Percentiles rank a stretch among this genome's conserved stretches.
These are phyloP conservation scores for Eucalyptus curtisii DNA, from an alignment of 345 rosid genomes.

Conservation along the genomic window DNA sequence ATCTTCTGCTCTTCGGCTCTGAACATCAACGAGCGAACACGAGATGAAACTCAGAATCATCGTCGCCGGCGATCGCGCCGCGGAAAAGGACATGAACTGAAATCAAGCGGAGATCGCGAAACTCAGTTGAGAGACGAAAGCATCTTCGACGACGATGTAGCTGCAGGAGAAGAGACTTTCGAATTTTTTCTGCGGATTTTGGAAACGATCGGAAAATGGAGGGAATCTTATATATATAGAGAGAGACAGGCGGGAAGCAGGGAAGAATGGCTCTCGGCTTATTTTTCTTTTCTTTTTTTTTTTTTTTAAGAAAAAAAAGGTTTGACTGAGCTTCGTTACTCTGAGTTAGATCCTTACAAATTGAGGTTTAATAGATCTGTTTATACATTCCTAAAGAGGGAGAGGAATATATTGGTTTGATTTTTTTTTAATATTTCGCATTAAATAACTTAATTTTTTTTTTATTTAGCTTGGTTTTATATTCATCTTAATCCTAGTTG, in stretches of 20 bases:
- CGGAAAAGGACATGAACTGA: too few species aligned
- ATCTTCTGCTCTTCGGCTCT: neutral
- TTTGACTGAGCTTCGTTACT: too few species aligned
- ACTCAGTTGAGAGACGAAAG: too few species aligned
- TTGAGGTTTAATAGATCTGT: neutral
- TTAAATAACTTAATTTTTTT: too few species aligned
- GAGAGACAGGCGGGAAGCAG: neutral
- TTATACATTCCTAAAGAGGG: neutral
- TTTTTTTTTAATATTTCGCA: accelerated
- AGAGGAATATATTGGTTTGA: neutral
- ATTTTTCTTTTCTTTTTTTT: neutral
- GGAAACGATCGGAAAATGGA: too few species aligned
- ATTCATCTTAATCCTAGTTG: accelerated
- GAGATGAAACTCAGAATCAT: neutral
- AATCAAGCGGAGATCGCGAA: too few species aligned
- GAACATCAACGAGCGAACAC: neutral
- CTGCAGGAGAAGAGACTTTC: too few species aligned
- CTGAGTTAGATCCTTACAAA: accelerated
- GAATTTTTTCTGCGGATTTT: too few species aligned
- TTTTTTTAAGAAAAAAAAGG: too few species aligned
- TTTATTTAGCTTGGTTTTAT: accelerated
- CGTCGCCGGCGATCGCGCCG: accelerated
- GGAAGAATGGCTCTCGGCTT: neutral
- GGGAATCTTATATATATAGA: neutral
- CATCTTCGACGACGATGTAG: too few species aligned